These are phyloP conservation scores for Durio zibethinus DNA, from an alignment of 345 rosid species.

Conservation along the genomic window DNA sequence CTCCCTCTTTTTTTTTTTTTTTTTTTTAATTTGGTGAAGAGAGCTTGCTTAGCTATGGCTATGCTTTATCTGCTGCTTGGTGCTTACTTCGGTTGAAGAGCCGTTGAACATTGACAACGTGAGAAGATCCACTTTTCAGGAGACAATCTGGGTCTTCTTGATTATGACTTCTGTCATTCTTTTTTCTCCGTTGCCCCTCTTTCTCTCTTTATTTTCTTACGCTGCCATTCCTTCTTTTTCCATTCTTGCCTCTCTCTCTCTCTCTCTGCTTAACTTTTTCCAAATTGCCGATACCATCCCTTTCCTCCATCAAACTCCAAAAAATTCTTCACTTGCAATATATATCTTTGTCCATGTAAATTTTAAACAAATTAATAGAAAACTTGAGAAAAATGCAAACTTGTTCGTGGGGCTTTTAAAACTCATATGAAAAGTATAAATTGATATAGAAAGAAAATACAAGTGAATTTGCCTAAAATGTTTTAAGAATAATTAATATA, in stretches of 20 bases:
- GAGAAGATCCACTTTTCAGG: constrained; percentile 54
- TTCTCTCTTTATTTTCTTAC: neutral
- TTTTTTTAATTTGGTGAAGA: neutral
- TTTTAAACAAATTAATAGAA: too few species aligned
- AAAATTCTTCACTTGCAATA: too few species aligned
- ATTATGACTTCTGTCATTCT: constrained; percentile 25
- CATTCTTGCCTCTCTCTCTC: neutral
- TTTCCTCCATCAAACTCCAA: neutral
- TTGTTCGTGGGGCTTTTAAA: too few species aligned
- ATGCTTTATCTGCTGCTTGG: too few species aligned
- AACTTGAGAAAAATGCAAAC: too few species aligned
- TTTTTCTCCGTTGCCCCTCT: neutral
- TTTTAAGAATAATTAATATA: too few species aligned
- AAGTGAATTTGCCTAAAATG: too few species aligned
- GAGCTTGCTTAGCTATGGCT: neutral
- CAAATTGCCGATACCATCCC: neutral
- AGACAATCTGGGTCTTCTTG: constrained; percentile 46
- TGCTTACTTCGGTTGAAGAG: neutral
- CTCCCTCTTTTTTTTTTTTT: too few species aligned
- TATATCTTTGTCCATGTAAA: too few species aligned
- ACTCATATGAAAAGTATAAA: too few species aligned
- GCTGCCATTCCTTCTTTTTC: constrained; percentile 9
- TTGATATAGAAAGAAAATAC: too few species aligned
- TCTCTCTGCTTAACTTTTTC: neutral
- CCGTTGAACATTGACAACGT: constrained; percentile 39